Percentiles rank a stretch among this genome's conserved stretches.
phyloP scores from a whole-genome alignment of 768 basidiomycete species.

The Suillus tomentosus region DNA sequence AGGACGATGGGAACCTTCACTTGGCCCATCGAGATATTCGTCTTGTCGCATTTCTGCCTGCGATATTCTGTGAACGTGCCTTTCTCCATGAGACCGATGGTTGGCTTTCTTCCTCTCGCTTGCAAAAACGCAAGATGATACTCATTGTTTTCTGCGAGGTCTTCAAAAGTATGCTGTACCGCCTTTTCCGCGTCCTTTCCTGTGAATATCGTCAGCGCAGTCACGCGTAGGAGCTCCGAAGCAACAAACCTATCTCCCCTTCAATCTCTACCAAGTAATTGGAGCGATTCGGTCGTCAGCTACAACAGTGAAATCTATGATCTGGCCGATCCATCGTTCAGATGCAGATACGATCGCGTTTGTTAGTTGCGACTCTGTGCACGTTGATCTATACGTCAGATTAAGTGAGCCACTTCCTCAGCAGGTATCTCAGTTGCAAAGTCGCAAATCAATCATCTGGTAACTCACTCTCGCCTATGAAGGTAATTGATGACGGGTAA shows the following conservation, averaged over 20 bases:
- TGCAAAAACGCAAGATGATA: neutral
- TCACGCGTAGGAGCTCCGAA: neutral
- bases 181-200: neutral
- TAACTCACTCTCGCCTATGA: constrained; percentile 10
- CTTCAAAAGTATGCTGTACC: neutral
- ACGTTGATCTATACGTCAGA: constrained; percentile 2
- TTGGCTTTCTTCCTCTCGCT: neutral
- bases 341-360: constrained; percentile 3
- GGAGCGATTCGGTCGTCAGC: neutral
- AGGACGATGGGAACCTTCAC: constrained; percentile 14
- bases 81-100: constrained; percentile 6
- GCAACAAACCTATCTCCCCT: constrained; percentile 1
- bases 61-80: constrained; percentile 15
- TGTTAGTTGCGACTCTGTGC: constrained; percentile 6
- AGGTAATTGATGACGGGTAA: constrained; percentile 11
- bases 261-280: constrained; percentile 9
- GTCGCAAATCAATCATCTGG: too few species aligned
- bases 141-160: neutral
- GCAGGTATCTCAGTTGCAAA: neutral
- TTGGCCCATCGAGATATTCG: constrained; percentile 4
- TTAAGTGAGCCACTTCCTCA: constrained; percentile 13
- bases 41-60: constrained; percentile 6
- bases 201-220: neutral
- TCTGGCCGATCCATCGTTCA: constrained; percentile 1
- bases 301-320: constrained; percentile 13